These are phyloP conservation scores for Tetracladium setigerum DNA, from an alignment of 495 filamentous ascomycete genomes.

Conservation along the genomic window DNA sequence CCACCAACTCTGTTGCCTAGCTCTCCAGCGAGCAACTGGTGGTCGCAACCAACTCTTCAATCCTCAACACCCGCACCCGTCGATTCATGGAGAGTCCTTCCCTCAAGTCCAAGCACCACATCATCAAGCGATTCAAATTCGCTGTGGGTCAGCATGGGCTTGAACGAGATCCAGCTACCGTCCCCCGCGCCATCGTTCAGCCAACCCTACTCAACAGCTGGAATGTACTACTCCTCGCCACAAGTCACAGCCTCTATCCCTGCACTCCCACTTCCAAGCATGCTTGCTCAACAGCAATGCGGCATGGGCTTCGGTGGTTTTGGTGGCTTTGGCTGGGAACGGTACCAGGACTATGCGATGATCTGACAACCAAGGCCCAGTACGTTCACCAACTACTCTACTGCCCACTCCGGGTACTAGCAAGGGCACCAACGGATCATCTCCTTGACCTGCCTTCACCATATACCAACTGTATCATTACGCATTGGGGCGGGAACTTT, in stretches of 20 bases:
- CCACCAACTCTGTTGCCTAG: slow-evolving; percentile 81
- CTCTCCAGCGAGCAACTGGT: slow-evolving; percentile 65
- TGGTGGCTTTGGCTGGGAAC: slow-evolving; percentile 55
- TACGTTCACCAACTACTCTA: slow-evolving; percentile 19
- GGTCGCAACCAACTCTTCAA: slow-evolving; percentile 50
- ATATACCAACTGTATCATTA: not conserved
- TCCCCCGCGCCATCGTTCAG: slow-evolving; percentile 72
- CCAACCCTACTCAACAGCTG: slow-evolving; percentile 66
- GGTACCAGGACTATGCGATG: slow-evolving; percentile 52
- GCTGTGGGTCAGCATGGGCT: slow-evolving; percentile 74
- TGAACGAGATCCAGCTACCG: slow-evolving; percentile 60
- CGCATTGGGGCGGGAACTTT: slow-evolving; percentile 1
- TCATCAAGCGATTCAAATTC: slow-evolving; percentile 63
- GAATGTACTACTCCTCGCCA: slow-evolving; percentile 53
- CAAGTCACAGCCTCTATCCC: slow-evolving; percentile 62
- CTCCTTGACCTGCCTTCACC: slow-evolving; percentile 3
- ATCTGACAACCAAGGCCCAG: slow-evolving; percentile 52
- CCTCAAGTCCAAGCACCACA: slow-evolving; percentile 74
- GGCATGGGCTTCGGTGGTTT: slow-evolving; percentile 71
- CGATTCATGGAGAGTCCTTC: slow-evolving; percentile 88
- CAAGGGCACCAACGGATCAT: slow-evolving; percentile 18
- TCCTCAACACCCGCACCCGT: slow-evolving; percentile 57
- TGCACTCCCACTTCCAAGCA: slow-evolving; percentile 79
- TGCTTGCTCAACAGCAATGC: slow-evolving; percentile 77
- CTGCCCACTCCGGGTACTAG: slow-evolving; percentile 18